These are phyloP conservation scores for Fraxinus sp. DNA, from an alignment of 305 asterid genomes.

Conservation along the genomic window DNA sequence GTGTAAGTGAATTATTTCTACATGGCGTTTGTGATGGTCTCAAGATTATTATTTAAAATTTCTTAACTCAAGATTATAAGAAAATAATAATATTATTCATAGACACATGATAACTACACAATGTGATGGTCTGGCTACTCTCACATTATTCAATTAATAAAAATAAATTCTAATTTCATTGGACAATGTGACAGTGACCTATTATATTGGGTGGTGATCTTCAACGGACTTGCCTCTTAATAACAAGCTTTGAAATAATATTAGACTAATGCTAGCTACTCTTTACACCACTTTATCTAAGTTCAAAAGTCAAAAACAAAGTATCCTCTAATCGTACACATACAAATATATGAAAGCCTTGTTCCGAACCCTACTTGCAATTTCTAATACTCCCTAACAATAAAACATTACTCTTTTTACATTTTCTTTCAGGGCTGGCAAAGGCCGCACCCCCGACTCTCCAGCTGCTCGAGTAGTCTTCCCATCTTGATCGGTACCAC, in stretches of 20 bases:
- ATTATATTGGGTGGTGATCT: neutral
- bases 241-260: neutral
- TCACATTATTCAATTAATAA: neutral
- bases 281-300: conserved; percentile 37
- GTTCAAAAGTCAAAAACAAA: conserved; percentile 33
- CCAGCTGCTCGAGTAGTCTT: conserved; percentile 47
- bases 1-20: neutral
- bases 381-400: conserved; percentile 39
- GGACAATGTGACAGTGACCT: neutral
- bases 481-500: conserved; percentile 32
- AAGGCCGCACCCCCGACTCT: conserved; percentile 72
- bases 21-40: too few species aligned
- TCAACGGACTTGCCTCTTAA: neutral
- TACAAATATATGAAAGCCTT: conserved; percentile 28
- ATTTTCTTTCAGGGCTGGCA: conserved; percentile 92
- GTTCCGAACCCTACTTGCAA: conserved; percentile 19
- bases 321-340: conserved; percentile 28
- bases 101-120: neutral
- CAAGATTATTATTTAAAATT: too few species aligned
- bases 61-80: neutral
- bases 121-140: neutral
- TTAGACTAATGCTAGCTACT: conserved; percentile 27
- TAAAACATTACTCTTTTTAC: conserved; percentile 98
- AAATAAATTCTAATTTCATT: neutral
- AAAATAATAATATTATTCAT: neutral